Conservation (phyloP, 495 filamentous ascomycete genomes). For the Penicillium simplicissimum region DNA sequence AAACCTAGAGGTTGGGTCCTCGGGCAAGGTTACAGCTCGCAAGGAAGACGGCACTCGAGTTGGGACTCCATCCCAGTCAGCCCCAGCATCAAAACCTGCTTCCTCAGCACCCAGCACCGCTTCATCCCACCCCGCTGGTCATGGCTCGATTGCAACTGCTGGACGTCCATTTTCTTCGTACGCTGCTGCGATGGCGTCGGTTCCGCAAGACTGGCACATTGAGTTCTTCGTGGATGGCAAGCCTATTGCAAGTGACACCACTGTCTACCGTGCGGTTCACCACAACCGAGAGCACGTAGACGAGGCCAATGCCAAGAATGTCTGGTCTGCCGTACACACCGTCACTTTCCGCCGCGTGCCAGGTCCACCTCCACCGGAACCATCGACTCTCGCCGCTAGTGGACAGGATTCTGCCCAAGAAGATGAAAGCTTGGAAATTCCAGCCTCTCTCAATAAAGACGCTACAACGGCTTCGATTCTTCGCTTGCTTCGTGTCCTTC, state of each 20-base stretch:
- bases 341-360: constrained; percentile 87
- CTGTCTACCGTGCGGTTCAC: constrained; percentile 93
- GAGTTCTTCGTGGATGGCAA: constrained; percentile 90
- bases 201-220: constrained; percentile 96
- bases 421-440: constrained; percentile 57
- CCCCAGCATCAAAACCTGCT: constrained; percentile 50
- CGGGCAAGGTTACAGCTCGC: constrained; percentile 91
- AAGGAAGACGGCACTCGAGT: constrained; percentile 94
- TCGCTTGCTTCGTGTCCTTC: constrained; percentile 83
- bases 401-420: constrained; percentile 49
- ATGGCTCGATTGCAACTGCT: constrained; percentile 44
- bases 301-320: constrained; percentile 67
- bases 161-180: constrained; percentile 65
- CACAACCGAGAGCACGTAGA: constrained; percentile 64
- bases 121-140: constrained; percentile 33
- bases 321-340: constrained; percentile 88
- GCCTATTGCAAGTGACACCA: constrained; percentile 85
- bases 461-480: constrained; percentile 84
- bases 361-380: constrained; percentile 84
- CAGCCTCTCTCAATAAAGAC: constrained; percentile 81
- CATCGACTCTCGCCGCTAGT: constrained; percentile 60
- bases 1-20: constrained; percentile 87
- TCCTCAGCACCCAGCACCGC: constrained; percentile 40
- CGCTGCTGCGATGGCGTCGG: constrained; percentile 68
- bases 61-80: constrained; percentile 75